Evolutionary conservation across 768 basidiomycete genomes (phyloP).

Genomic region (Boletus pseudopeckii): DNA sequence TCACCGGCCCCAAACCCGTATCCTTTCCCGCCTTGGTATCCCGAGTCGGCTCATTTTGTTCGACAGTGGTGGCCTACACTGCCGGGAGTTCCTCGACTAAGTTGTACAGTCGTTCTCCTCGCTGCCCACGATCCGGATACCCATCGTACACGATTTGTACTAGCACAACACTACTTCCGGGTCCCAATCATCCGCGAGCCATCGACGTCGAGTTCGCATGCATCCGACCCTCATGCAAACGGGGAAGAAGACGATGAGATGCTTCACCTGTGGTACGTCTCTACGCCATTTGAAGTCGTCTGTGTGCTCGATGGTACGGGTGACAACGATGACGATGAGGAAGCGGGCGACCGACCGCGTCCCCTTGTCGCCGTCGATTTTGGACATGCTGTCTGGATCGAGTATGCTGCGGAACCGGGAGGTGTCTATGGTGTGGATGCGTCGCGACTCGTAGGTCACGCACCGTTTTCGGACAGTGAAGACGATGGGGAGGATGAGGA

Average conservation of each 20-base stretch:
- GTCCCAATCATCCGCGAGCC: slow-evolving; percentile 48
- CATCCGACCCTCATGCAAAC: background rate
- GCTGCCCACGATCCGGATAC: slow-evolving; percentile 59
- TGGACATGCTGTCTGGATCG: slow-evolving; percentile 84
- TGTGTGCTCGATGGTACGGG: slow-evolving; percentile 50
- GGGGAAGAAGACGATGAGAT: slow-evolving; percentile 45
- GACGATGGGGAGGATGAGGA: slow-evolving; percentile 27
- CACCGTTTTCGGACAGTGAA: slow-evolving; percentile 24
- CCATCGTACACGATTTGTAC: slow-evolving; percentile 57
- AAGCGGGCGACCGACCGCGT: slow-evolving; percentile 47
- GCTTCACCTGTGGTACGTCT: slow-evolving; percentile 70
- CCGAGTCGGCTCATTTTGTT: slow-evolving; percentile 73
- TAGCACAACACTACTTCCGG: slow-evolving; percentile 74
- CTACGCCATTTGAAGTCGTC: slow-evolving; percentile 68
- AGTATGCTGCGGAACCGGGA: slow-evolving; percentile 42
- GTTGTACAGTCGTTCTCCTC: slow-evolving; percentile 69
- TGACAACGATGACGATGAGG: slow-evolving; percentile 33
- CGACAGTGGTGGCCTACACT: slow-evolving; percentile 80
- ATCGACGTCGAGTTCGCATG: slow-evolving; percentile 7
- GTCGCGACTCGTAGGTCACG: slow-evolving; percentile 29
- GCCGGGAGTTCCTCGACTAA: slow-evolving; percentile 58
- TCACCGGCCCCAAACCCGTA: slow-evolving; percentile 50
- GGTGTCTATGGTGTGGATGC: slow-evolving; percentile 29
- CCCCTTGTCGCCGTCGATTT: slow-evolving; percentile 83
- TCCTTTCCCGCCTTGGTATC: slow-evolving; percentile 66